Base-by-base conservation (phyloP, 129 eudicot species). In the Rutidosis leptorrhynchoides region DNA sequence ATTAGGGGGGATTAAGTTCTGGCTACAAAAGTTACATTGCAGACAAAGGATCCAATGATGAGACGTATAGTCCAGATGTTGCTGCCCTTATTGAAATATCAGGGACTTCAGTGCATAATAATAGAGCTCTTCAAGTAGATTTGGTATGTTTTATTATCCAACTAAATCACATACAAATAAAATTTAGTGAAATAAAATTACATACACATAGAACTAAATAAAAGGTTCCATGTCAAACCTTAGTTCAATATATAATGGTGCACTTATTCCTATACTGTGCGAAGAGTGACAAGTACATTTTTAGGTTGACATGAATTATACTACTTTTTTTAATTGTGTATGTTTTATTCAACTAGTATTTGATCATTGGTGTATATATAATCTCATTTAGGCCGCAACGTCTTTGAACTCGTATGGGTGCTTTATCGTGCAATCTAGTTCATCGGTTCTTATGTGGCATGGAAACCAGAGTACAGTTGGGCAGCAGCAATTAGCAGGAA, bases 1-100 rank as follows among this genome's bases (percentile, higher is more conserved):
- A 53, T 4, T 74, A 94, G 99, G 99, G 99, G 45, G 99, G 99
- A 73, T 6, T 83, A 64, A 89, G 99, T 82, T 86, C 95, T 77
- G 90, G 93, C 8, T 94, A 94, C 88, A 94, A 94, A 74, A 89
- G 74, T 71, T 70, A 81, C 77, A 71, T 89, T 29, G 87, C 90
- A 45, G 95, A 82, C 68, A 92, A 92, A 79, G 99, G 92, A 29
- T 78, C 79, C 75, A 80, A 85, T 68, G 99, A 94, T 77, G 97
- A 80, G 56, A 94, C 99, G 15, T 94, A 94, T 81, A 64, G 78
- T 51, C 45, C 86, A 5, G 97, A 89, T 32, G 37, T 81, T 71
- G 77, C 91, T 75, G 97, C 96, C 12, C 90, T 94, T 30, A 79
- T 94, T 71, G 81, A 75, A 70, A 79, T 94, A 82, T 89, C 95